Base-by-base conservation (phyloP, 2,329 filamentous ascomycete genomes). In the Fusarium sp. region DNA sequence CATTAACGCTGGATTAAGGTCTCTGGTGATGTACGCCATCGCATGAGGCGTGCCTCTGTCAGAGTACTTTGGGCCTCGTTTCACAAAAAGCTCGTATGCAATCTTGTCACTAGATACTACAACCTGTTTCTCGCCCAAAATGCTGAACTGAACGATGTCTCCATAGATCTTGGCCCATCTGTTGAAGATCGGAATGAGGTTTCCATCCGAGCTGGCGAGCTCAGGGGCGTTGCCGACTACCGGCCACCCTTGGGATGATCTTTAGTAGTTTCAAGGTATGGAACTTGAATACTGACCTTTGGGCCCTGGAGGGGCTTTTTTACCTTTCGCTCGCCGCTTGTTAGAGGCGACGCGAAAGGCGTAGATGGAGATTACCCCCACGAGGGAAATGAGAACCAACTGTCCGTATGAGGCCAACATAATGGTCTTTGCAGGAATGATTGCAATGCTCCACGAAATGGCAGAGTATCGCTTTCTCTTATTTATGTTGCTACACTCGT, bases 121-220 rank as follows among this genome's bases (percentile, higher is more conserved):
- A 3, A 66, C 27, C n/a, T 66, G 64, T 16, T 66, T 66, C 35
- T 66, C 57, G 2, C 64, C 64, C 5, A 66, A 35, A 11, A 66
- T 35, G 23, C 35, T 66, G 20, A 66, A 66, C 20, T 66, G 64
- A 16, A 54, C 16, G 13, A 66, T 41, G 32, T 62, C 57, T 6
- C 64, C 64, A 13, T 66, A 63, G 2, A 34, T 6, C 2, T 63
- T 27, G 3, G 35, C 35, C 64, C 64, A 66, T 34, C 20, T 56
- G 30, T 54, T 63, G 35, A 66, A 66, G 16, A 56, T 66, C 4
- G 58, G 35, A 18, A 63, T 43, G 20, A 66, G 64, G 13, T 63
- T 37, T 14, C 64, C 58, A 11, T 37, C 23, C 10, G 56, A 63
- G 10, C 23, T 43, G n/a, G 64, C 64, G 9, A 66, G 35, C 13